Evolutionary conservation across 768 basidiomycete species (phyloP).

Genomic region (Lactifluus subvellereus): DNA sequence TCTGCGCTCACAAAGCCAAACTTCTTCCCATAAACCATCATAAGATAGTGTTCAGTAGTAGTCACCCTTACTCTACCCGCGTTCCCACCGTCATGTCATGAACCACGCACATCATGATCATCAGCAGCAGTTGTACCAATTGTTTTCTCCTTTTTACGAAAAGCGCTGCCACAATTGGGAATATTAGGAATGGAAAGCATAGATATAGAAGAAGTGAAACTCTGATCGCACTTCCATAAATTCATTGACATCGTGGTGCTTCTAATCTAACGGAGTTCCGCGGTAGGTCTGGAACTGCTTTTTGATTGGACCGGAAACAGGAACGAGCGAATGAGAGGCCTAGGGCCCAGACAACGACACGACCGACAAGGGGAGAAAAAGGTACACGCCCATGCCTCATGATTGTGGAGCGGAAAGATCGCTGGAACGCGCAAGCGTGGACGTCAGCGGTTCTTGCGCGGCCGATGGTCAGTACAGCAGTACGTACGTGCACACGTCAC

Average conservation of each 20-base stretch:
- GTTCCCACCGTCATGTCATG: slow-evolving; percentile 8
- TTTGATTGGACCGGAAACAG: slow-evolving; percentile 1
- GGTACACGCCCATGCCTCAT: slow-evolving; percentile 18
- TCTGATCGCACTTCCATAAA: slow-evolving; percentile 3
- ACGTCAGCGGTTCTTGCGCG: slow-evolving; percentile 13
- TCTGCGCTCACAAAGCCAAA: slow-evolving; percentile 15
- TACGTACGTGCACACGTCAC: slow-evolving; percentile 1
- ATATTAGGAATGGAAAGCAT: not conserved
- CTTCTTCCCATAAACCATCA: slow-evolving; percentile 1
- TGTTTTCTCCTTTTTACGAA: not conserved
- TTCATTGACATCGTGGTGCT: not conserved
- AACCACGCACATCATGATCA: slow-evolving; percentile 10
- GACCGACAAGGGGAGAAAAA: not conserved
- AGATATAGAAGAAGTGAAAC: not conserved
- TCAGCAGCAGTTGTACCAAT: slow-evolving; percentile 14
- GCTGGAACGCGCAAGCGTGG: slow-evolving; percentile 9
- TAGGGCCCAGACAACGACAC: not conserved
- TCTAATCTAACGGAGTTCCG: not conserved
- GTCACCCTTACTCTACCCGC: slow-evolving; percentile 8
- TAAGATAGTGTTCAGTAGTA: slow-evolving; percentile 23
- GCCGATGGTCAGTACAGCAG: not conserved
- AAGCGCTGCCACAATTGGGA: not conserved
- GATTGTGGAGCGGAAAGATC: slow-evolving; percentile 23
- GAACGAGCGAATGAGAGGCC: not conserved
- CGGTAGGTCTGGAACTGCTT: slow-evolving; percentile 5